Evolutionary conservation across 176 grass and related monocot genomes (phyloP).

Genomic region (Oryza australiensis): DNA sequence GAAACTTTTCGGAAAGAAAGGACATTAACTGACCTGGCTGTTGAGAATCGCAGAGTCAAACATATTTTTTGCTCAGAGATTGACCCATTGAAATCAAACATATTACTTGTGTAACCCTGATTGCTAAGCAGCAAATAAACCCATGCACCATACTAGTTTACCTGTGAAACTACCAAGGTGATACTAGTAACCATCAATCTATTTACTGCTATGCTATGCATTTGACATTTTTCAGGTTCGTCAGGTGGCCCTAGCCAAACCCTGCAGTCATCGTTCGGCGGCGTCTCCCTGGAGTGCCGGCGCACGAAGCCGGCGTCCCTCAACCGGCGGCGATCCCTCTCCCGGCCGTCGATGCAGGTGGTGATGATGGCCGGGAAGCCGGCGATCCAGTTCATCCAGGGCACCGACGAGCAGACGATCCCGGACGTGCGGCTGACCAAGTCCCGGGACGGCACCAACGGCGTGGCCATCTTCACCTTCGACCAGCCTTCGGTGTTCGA

Average conservation of each 20-base stretch:
- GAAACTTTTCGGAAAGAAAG: neutral
- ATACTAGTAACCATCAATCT: neutral
- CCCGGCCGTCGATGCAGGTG: slow-evolving; percentile 31
- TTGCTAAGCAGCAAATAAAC: neutral
- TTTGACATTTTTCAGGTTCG: slow-evolving; percentile 28
- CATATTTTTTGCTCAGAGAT: too few species aligned
- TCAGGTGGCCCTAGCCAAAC: slow-evolving; percentile 32
- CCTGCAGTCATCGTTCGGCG: slow-evolving; percentile 48
- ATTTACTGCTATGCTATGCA: neutral
- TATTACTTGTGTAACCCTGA: neutral
- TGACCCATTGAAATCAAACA: neutral
- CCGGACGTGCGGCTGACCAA: slow-evolving; percentile 90
- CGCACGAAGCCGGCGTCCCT: neutral
- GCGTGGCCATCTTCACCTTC: slow-evolving; percentile 74
- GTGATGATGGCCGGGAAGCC: slow-evolving; percentile 56
- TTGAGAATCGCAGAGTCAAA: neutral
- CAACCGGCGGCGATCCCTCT: neutral
- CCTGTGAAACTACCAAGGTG: neutral
- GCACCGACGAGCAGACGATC: slow-evolving; percentile 91
- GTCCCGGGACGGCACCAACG: slow-evolving; percentile 83
- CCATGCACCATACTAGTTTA: neutral
- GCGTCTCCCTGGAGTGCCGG: slow-evolving; percentile 52
- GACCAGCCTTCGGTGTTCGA: slow-evolving; percentile 89
- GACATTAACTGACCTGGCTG: neutral
- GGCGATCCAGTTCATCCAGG: slow-evolving; percentile 91